A percentile compares a stretch with the other conserved stretches of the same genome.
These are phyloP conservation scores for Citrus glauca DNA, from an alignment of 345 rosid species.

Conservation along the genomic window DNA sequence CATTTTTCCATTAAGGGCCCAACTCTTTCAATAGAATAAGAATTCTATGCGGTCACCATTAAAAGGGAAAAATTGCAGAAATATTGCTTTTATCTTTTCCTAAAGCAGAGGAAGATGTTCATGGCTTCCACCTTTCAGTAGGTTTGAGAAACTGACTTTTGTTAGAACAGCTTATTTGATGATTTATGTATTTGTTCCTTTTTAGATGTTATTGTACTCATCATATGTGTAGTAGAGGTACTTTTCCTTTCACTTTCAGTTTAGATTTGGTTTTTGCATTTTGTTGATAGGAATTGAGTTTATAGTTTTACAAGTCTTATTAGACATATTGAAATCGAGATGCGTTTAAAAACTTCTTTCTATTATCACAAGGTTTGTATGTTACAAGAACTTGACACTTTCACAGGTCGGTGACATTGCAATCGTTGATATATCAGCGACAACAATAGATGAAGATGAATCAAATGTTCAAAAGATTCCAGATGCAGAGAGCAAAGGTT, in stretches of 20 bases:
- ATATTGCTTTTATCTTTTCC: neutral
- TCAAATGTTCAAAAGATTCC: conserved; percentile 63
- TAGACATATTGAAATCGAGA: neutral
- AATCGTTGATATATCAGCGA: conserved; percentile 83
- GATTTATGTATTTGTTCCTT: neutral
- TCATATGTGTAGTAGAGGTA: neutral
- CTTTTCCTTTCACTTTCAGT: neutral
- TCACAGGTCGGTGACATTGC: conserved; percentile 80
- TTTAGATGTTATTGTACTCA: neutral
- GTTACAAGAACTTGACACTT: conserved; percentile 13
- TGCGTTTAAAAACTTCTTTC: neutral
- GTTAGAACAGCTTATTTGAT: neutral
- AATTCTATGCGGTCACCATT: neutral
- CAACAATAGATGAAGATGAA: conserved; percentile 53
- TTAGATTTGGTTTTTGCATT: neutral
- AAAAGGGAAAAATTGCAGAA: neutral
- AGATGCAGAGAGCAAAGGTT: conserved; percentile 91
- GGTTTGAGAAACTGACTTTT: neutral
- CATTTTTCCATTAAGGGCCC: neutral
- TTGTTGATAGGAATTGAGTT: neutral
- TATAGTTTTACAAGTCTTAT: neutral
- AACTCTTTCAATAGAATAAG: neutral
- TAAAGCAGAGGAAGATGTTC: neutral
- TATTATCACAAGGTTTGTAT: neutral
- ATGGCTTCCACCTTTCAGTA: neutral